phyloP scores from a whole-genome alignment of 495 filamentous ascomycete species.

The Neurospora cerealis region DNA sequence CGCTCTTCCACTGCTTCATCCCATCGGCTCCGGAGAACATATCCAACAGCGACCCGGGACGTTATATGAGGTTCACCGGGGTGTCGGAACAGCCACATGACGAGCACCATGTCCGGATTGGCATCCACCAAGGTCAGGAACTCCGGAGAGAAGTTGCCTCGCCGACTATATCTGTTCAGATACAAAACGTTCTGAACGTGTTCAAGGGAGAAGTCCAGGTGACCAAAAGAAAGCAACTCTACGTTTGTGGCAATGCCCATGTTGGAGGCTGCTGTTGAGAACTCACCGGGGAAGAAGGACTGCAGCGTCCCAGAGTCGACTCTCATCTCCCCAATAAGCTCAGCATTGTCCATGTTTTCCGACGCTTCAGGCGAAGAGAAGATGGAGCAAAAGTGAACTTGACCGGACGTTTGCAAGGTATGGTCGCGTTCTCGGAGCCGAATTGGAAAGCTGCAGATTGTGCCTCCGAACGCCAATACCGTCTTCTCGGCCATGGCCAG shows the following conservation, averaged over 20 bases:
- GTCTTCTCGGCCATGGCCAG: neutral
- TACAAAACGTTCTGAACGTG: neutral
- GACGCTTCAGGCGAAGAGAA: neutral
- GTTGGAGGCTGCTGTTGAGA: neutral
- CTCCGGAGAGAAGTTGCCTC: neutral
- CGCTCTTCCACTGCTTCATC: neutral
- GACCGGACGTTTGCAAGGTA: neutral
- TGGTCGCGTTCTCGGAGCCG: neutral
- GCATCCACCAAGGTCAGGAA: neutral
- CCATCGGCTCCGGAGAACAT: neutral
- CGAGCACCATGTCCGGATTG: neutral
- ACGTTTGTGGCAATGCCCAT: neutral
- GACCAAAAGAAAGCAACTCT: neutral
- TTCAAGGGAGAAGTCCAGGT: neutral
- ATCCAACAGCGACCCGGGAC: neutral
- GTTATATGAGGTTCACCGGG: neutral
- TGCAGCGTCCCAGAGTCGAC: neutral
- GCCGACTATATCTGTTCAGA: neutral
- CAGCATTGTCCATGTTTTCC: neutral
- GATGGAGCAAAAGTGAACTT: neutral
- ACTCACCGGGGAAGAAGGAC: neutral
- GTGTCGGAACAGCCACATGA: neutral
- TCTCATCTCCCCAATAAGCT: neutral
- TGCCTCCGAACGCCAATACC: neutral
- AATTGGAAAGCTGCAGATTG: neutral